phyloP scores from a whole-genome alignment of 1,139 yeast species.

The Geotrichum candidum region DNA sequence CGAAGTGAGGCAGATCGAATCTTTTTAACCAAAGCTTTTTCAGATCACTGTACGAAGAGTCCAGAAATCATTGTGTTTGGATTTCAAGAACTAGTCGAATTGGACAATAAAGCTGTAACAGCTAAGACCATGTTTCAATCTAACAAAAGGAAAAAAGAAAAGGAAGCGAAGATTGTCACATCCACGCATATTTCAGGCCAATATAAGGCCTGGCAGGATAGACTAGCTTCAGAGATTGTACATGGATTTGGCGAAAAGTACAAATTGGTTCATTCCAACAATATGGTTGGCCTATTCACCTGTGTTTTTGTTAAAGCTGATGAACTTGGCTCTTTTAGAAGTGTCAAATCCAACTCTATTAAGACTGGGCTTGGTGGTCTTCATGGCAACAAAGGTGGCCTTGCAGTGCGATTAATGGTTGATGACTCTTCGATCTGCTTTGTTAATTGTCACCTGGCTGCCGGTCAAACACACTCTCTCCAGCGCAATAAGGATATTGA shows the following conservation, averaged over 20 bases:
- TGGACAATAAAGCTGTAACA: slow-evolving; percentile 82
- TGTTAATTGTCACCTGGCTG: slow-evolving; percentile 86
- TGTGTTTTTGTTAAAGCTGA: slow-evolving; percentile 60
- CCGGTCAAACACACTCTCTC: slow-evolving; percentile 70
- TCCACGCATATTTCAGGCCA: slow-evolving; percentile 35
- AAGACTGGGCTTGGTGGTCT: slow-evolving; percentile 94
- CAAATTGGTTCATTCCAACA: slow-evolving; percentile 70
- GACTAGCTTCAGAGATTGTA: slow-evolving; percentile 26
- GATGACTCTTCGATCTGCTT: slow-evolving; percentile 72
- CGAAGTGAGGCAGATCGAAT: slow-evolving; percentile 21
- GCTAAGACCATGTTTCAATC: slow-evolving; percentile 53
- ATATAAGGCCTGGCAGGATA: slow-evolving; percentile 39
- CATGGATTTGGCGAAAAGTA: slow-evolving; percentile 41
- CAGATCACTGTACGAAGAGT: slow-evolving; percentile 21
- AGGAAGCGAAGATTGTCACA: slow-evolving; percentile 28
- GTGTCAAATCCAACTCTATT: slow-evolving; percentile 70
- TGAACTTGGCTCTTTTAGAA: slow-evolving; percentile 45
- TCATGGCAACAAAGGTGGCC: slow-evolving; percentile 94
- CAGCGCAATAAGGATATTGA: slow-evolving; percentile 82
- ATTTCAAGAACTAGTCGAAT: slow-evolving; percentile 85
- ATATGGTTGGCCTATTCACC: slow-evolving; percentile 77
- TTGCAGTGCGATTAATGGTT: slow-evolving; percentile 73
- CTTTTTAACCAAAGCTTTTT: slow-evolving; percentile 22
- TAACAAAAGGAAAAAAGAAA: slow-evolving; percentile 31
- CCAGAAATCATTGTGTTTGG: slow-evolving; percentile 84